Percentiles rank a stretch among this genome's conserved stretches.
phyloP scores from a whole-genome alignment of 306 rosid genomes.

The Vigna nakashimae region DNA sequence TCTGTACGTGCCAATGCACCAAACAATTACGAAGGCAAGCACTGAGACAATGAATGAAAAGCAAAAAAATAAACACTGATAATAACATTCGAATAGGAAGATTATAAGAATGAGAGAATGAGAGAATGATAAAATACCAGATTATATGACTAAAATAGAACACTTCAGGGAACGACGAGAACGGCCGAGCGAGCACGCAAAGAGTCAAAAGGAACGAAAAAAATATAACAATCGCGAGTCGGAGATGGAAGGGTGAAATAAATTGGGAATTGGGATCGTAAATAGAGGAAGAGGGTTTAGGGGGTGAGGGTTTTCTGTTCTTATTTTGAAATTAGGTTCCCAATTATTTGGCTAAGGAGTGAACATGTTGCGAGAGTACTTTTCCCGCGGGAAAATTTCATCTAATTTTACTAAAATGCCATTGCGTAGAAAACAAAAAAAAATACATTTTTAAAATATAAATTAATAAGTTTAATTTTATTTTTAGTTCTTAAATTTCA shows the following conservation, averaged over 20 bases:
- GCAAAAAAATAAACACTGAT: not conserved
- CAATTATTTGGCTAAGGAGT: not conserved
- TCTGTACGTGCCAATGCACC: not conserved
- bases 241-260: not conserved
- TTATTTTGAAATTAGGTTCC: not conserved
- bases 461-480: too few relatives aligned
- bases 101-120: not conserved
- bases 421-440: not conserved
- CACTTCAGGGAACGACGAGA: not conserved
- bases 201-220: not conserved
- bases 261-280: not conserved
- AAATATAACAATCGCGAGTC: not conserved
- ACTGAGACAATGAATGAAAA: not conserved
- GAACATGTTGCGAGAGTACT: not conserved
- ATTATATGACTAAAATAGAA: not conserved
- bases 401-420: slow-evolving; percentile 1
- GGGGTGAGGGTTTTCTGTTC: not conserved
- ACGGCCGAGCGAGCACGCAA: not conserved
- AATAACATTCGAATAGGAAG: not conserved
- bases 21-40: not conserved
- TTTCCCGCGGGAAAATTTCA: not conserved
- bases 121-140: not conserved
- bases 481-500: too few relatives aligned
- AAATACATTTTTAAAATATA: too few relatives aligned
- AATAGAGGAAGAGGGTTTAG: not conserved